Conservation (phyloP, 2,329 filamentous ascomycete species). For the Diaporthe capsici region DNA sequence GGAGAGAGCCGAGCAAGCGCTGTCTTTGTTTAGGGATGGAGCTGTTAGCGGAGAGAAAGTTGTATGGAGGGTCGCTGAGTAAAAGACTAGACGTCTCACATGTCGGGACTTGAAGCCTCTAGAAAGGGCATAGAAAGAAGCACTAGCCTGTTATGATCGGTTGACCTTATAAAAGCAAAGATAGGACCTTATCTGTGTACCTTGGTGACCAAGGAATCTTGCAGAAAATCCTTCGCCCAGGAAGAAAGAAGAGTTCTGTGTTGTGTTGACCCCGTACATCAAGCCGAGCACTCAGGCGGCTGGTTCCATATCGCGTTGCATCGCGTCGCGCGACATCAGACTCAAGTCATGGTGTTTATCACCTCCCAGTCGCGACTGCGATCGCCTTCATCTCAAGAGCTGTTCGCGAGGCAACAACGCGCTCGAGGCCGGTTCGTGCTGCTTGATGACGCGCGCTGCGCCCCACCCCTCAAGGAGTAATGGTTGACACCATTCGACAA, state of each 20-base stretch:
- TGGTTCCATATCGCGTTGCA: neutral
- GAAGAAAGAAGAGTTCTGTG: neutral
- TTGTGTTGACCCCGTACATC: too few relatives aligned
- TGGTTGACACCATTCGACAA: constrained; percentile 13
- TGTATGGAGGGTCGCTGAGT: constrained; percentile 48
- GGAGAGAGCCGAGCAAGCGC: constrained; percentile 48
- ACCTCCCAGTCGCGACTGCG: neutral
- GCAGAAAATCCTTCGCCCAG: neutral
- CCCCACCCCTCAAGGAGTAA: too few relatives aligned
- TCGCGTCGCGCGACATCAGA: neutral
- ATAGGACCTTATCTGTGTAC: too few relatives aligned
- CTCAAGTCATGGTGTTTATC: neutral
- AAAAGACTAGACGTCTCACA: neutral
- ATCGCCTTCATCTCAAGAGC: neutral
- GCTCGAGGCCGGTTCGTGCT: neutral
- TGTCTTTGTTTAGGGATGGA: constrained; percentile 45
- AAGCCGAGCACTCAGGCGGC: neutral
- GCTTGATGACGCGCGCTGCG: neutral
- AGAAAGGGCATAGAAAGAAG: too few relatives aligned
- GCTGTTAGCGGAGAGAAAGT: constrained; percentile 49
- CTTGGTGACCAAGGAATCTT: neutral
- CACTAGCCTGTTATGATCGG: too few relatives aligned
- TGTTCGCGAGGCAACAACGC: neutral
- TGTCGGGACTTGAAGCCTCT: too few relatives aligned
- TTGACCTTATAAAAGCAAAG: neutral